These are phyloP conservation scores for Plantago lanceolata DNA, from an alignment of 305 asterid species.

Conservation along the genomic window DNA sequence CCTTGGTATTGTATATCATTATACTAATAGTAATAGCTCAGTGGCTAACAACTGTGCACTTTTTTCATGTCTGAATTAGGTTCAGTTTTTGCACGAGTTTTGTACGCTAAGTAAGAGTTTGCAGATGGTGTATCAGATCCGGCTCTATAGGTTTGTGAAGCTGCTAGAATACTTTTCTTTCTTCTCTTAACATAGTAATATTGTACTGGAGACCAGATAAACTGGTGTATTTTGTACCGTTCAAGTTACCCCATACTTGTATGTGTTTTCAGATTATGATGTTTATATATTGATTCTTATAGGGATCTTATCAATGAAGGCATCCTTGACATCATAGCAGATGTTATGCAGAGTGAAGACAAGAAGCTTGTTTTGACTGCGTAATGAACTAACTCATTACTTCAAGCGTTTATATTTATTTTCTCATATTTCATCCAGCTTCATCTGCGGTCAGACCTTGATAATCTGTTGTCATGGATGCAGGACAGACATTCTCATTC, in stretches of 20 bases:
- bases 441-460: conserved; percentile 19
- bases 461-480: conserved; percentile 41
- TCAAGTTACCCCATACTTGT: background rate
- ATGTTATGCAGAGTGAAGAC: conserved; percentile 75
- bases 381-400: conserved; percentile 42
- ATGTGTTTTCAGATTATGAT: background rate
- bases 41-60: too few species aligned
- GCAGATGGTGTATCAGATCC: conserved; percentile 86
- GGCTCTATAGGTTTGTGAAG: conserved; percentile 64
- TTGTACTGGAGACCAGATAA: too few species aligned
- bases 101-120: conserved; percentile 87
- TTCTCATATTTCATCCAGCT: background rate
- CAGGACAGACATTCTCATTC: conserved; percentile 98
- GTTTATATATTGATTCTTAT: conserved; percentile 24
- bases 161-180: background rate
- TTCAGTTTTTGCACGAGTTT: conserved; percentile 83
- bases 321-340: conserved; percentile 74
- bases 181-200: too few species aligned
- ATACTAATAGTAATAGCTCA: too few species aligned
- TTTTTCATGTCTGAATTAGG: conserved; percentile 34
- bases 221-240: background rate
- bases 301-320: conserved; percentile 96
- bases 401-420: conserved; percentile 13
- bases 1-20: too few species aligned
- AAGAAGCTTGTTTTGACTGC: conserved; percentile 85